Evolutionary conservation across 1,139 yeast genomes (phyloP), one percentile per base, ranked within the genome.

Genomic region (Yamadazyma spencermartinsiae): DNA sequence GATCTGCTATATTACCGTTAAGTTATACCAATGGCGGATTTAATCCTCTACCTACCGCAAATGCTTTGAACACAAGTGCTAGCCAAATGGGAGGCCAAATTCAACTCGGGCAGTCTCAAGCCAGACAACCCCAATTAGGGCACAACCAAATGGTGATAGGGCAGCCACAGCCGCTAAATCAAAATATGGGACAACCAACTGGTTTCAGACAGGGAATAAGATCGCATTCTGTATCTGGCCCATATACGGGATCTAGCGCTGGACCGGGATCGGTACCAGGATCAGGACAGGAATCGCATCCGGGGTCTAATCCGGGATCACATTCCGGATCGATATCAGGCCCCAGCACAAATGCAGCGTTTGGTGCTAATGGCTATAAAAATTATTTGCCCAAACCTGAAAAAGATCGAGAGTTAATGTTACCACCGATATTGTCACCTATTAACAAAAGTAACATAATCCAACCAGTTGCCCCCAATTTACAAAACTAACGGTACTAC

Each of bases 361-460:
- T 14, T 16, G 6, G 17, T 15, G 8, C 25, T 5, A 21, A 21
- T 24, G 31, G 31, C 4, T 28, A 28, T 16, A 28, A 28, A 12
- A 28, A 28, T 28, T 28, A 28, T 9, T 26, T 37, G 13, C 41
- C 41, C 8, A 35, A 38, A 18, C 39, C 39, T 2, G 35, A 35
- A 16, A 24, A 14, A 9, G 37, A 36, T n/a, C 31, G 25, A 28
- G 45, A 44, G n/a, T 29, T 40, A 13, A 36, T 41, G 40, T 35
- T 44, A 15, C 48, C 48, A 6, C 48, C 48, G 21, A 43, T 44
- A 14, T 17, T 41, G 11, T 32, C 39, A 9, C 42, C 38, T 7
- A 23, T 44, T 2, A 40, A 40, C n/a, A 37, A 37, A 28, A 37
- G 15, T 12, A 32, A 20, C 12, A 15, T 23, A 3, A 17, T 38